A percentile compares a stretch with the other conserved stretches of the same genome.
phyloP scores from a whole-genome alignment of 2,329 filamentous ascomycete species.

The Erysiphe pulchra region DNA sequence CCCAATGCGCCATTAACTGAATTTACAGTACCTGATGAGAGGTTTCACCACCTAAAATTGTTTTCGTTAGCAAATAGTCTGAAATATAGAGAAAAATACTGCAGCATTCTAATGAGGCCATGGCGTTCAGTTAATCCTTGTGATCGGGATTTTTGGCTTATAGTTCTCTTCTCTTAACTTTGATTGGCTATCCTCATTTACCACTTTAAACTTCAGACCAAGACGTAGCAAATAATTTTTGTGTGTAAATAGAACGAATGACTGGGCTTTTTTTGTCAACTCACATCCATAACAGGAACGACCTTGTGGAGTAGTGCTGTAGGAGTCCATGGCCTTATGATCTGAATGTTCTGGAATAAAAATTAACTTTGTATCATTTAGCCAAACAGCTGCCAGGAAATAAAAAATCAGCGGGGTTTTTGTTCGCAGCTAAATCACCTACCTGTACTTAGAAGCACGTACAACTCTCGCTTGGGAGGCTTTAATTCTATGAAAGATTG shows the following conservation, averaged over 20 bases:
- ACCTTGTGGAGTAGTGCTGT: conserved; percentile 10
- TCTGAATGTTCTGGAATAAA: neutral
- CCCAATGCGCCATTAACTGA: conserved; percentile 1
- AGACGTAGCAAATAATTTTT: neutral
- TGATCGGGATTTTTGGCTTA: neutral
- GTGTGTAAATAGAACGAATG: neutral
- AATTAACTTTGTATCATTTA: neutral
- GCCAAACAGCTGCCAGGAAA: neutral
- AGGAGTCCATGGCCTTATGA: conserved; percentile 11
- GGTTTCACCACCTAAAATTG: conserved; percentile 36
- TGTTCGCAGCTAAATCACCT: too few relatives aligned
- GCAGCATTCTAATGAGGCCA: neutral
- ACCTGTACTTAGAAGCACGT: neutral
- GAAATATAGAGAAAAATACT: neutral
- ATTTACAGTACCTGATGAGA: conserved; percentile 40
- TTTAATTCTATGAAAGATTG: neutral
- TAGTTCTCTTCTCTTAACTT: neutral
- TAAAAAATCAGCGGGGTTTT: too few relatives aligned
- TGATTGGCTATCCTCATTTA: neutral
- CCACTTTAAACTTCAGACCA: neutral
- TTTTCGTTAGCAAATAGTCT: neutral
- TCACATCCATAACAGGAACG: conserved; percentile 26
- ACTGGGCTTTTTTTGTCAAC: conserved; percentile 10
- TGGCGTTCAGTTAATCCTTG: neutral
- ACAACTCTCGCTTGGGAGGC: neutral